A percentile compares a stretch with the other conserved stretches of the same genome.
phyloP scores from a whole-genome alignment of 1,139 yeast species.

The Kodamaea sp. region DNA sequence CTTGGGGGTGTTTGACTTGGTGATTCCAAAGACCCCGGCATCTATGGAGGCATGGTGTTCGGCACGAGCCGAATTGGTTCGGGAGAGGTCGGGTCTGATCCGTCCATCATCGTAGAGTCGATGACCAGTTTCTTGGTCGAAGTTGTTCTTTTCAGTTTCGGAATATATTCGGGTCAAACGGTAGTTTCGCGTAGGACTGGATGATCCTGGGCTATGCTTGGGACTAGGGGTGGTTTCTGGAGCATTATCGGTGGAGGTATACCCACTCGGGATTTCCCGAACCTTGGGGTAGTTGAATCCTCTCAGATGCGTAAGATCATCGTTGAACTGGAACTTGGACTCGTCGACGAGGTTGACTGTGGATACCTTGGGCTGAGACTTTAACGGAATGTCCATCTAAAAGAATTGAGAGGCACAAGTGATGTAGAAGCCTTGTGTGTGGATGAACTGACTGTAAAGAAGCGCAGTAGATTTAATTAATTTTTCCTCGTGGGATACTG shows the following conservation, averaged over 20 bases:
- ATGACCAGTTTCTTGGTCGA: constrained; percentile 52
- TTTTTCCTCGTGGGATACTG: constrained; percentile 9
- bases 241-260: neutral
- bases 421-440: no score
- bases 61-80: constrained; percentile 3
- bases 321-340: constrained; percentile 19
- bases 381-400: constrained; percentile 45
- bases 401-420: no score
- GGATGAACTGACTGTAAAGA: no score
- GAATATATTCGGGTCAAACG: constrained; percentile 51
- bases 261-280: constrained; percentile 6
- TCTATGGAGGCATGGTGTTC: neutral
- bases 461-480: no score
- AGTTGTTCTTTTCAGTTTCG: constrained; percentile 55
- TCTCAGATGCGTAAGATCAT: neutral
- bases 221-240: neutral
- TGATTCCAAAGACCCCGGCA: neutral
- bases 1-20: constrained; percentile 11
- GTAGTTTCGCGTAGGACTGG: constrained; percentile 6
- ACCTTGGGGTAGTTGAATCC: constrained; percentile 1
- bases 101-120: constrained; percentile 51
- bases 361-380: constrained; percentile 45
- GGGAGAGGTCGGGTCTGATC: constrained; percentile 35
- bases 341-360: constrained; percentile 36
- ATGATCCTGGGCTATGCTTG: constrained; percentile 2